Base-by-base conservation (phyloP, 2,329 filamentous ascomycete species). In the Penicillium sp. region DNA sequence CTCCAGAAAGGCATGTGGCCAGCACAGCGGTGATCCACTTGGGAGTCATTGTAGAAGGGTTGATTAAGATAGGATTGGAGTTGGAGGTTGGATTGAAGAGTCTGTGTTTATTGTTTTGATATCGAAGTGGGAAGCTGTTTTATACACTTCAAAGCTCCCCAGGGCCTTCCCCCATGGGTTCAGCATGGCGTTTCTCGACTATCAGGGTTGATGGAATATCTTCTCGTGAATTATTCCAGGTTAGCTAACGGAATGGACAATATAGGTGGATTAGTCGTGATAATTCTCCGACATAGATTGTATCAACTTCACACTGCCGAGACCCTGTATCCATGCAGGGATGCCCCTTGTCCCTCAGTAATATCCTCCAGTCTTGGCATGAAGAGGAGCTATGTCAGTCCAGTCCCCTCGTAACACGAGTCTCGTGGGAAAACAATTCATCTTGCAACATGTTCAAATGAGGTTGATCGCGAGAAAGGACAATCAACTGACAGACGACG, bases 11-110 rank as follows among this genome's bases (percentile, higher is more conserved):
- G 56, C 60, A 66, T 39, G 61, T 61, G 43, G 66, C 62, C 31
- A 64, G 59, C 27, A 66, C 63, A 13, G 67, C 66, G 53, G 67
- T 49, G 31, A 70, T 56, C 31, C 59, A 60, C 58, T 69, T 70
- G 51, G 67, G 69, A 47, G 62, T 55, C 69, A 70, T 72, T 51
- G 44, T 19, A 10, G 31, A 6, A 39, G 18, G 50, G 19, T 41
- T 22, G 18, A 7, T 10, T n/a, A 5, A 22, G 24, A 50, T 53
- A 31, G 3, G 35, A 19, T 37, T 19, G 10, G 6, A 31, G 24
- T 9, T 52, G 3, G 24, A 47, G 33, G 56, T 37, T 41, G 57
- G 60, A 19, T 54, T 31, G 55, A 53, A 41, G 36, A 55, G 22
- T 52, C 11, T 24, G 41, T 18, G 19, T 54, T 54, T 31, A 41